These are phyloP conservation scores for Ceratocystis huliohia DNA, from an alignment of 2,329 filamentous ascomycete species.

Conservation along the genomic window DNA sequence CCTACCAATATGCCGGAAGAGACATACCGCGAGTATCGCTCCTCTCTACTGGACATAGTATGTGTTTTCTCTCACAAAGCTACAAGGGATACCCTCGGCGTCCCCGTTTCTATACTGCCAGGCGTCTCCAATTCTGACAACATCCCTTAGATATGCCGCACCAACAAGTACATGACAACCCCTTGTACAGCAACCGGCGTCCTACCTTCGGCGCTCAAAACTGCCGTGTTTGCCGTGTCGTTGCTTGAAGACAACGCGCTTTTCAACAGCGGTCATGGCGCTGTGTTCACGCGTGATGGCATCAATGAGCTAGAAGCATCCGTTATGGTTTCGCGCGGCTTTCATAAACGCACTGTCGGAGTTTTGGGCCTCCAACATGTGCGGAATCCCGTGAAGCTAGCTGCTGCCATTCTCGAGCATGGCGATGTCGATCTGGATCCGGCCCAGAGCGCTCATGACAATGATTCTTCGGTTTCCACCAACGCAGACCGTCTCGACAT, in stretches of 20 bases:
- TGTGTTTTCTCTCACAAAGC: background rate
- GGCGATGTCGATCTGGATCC: constrained; percentile 48
- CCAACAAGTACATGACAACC: constrained; percentile 37
- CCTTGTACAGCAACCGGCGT: constrained; percentile 20
- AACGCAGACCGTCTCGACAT: constrained; percentile 29
- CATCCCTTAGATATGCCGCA: constrained; percentile 32
- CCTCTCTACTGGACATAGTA: constrained; percentile 50
- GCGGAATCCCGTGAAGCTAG: constrained; percentile 68
- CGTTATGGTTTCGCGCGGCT: constrained; percentile 67
- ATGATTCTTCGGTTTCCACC: background rate
- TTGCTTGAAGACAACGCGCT: constrained; percentile 67
- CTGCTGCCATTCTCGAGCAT: constrained; percentile 54
- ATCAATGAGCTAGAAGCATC: constrained; percentile 76
- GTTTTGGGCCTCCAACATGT: constrained; percentile 60
- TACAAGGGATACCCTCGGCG: no score
- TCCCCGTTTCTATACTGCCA: background rate
- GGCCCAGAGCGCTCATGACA: constrained; percentile 24
- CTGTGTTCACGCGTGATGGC: constrained; percentile 74
- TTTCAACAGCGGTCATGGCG: constrained; percentile 74
- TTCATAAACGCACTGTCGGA: constrained; percentile 64
- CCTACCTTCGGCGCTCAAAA: constrained; percentile 51
- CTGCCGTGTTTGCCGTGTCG: constrained; percentile 61
- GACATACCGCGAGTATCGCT: constrained; percentile 45
- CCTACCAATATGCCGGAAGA: constrained; percentile 45
- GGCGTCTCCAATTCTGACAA: background rate